These are phyloP conservation scores for Aspergillus sergii DNA, from an alignment of 2,329 filamentous ascomycete genomes.

Conservation along the genomic window DNA sequence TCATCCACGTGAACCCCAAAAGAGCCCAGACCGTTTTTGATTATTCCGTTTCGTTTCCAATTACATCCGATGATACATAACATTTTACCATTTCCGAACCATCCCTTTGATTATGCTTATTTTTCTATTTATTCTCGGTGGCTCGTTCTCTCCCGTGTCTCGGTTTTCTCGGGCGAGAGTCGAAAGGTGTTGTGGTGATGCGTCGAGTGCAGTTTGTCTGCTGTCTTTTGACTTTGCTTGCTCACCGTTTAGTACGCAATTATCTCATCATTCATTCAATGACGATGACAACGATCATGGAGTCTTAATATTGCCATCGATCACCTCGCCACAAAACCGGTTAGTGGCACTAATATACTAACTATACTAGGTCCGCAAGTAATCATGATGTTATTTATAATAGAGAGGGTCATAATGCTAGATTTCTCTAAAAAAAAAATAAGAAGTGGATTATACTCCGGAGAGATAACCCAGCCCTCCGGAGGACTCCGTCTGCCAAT, in stretches of 20 bases:
- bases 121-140: not conserved
- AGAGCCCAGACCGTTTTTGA: conserved; percentile 1
- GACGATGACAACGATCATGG: not conserved
- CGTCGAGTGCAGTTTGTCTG: not conserved
- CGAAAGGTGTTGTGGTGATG: not conserved
- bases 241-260: not conserved
- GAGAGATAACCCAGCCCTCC: not conserved
- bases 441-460: not conserved
- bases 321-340: conserved; percentile 1
- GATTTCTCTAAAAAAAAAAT: not conserved
- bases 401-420: not conserved
- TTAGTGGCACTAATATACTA: not conserved
- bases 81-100: conserved; percentile 6
- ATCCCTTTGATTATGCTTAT: conserved; percentile 1
- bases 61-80: conserved; percentile 1
- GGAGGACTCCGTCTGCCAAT: not conserved
- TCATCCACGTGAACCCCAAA: conserved; percentile 6
- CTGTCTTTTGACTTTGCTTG: not conserved
- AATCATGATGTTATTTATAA: not conserved
- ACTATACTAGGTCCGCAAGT: not conserved
- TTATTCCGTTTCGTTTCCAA: not conserved
- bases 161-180: conserved; percentile 18
- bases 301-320: not conserved
- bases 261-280: not conserved
- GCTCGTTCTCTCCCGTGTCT: conserved; percentile 12